These are phyloP conservation scores for Cladophialophora immunda DNA, from an alignment of 2,329 filamentous ascomycete genomes.

Conservation along the genomic window DNA sequence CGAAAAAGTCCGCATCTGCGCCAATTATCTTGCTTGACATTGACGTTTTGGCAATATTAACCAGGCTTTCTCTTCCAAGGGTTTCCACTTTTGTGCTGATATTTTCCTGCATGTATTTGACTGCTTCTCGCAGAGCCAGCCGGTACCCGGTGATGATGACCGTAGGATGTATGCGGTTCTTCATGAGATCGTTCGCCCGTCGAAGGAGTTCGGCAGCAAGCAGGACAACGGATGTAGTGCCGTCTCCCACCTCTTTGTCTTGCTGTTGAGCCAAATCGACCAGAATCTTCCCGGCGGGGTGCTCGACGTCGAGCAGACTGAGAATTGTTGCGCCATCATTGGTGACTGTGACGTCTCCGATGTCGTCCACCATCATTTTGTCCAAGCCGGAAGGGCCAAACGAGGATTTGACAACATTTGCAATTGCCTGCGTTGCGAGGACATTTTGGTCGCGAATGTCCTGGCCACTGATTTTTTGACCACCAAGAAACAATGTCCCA, in stretches of 20 bases:
- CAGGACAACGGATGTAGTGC: slow-evolving; percentile 95
- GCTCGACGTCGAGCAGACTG: slow-evolving; percentile 92
- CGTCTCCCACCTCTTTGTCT: slow-evolving; percentile 98
- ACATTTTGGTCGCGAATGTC: slow-evolving; percentile 99
- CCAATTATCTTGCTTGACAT: slow-evolving; percentile 99
- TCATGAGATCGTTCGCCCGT: slow-evolving; percentile 97
- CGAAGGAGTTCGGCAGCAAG: slow-evolving; percentile 95
- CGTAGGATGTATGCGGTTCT: slow-evolving; percentile 99
- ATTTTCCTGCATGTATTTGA: slow-evolving; percentile 99
- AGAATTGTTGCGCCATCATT: slow-evolving; percentile 99
- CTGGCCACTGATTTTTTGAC: slow-evolving; percentile 94
- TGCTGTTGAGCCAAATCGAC: slow-evolving; percentile 98
- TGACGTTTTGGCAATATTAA: slow-evolving; percentile 97
- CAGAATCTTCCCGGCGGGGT: slow-evolving; percentile 97
- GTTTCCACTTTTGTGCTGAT: slow-evolving; percentile 95
- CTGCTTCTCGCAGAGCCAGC: slow-evolving; percentile 90
- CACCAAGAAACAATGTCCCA: slow-evolving; percentile 95
- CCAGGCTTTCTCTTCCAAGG: slow-evolving; percentile 85
- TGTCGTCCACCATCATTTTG: slow-evolving; percentile 99
- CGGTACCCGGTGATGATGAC: slow-evolving; percentile 99
- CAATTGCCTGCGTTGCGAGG: slow-evolving; percentile 92
- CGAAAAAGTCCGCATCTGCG: slow-evolving; percentile 93
- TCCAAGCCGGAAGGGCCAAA: slow-evolving; percentile 97
- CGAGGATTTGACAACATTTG: slow-evolving; percentile 98
- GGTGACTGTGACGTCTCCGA: slow-evolving; percentile 98